A percentile compares a stretch with the other conserved stretches of the same genome.
Conservation (phyloP, 2,329 filamentous ascomycete species). For the Aspergillus sp. region DNA sequence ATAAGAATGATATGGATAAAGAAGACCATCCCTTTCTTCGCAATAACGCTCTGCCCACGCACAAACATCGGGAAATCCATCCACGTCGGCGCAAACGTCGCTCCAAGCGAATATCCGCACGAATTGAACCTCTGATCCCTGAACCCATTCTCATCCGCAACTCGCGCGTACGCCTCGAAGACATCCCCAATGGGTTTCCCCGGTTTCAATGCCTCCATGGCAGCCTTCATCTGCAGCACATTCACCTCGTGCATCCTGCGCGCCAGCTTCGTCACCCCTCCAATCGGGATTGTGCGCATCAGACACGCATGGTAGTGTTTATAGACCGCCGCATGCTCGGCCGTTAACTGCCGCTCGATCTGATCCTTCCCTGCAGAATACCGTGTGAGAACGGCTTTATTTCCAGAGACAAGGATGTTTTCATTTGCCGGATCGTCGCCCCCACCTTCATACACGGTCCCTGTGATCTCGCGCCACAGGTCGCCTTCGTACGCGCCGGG, state of each 20-base stretch:
- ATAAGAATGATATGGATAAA: slow-evolving; percentile 39
- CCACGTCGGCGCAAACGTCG: slow-evolving; percentile 27
- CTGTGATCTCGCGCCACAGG: slow-evolving; percentile 34
- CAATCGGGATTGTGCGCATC: slow-evolving; percentile 34
- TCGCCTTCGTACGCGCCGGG: slow-evolving; percentile 38
- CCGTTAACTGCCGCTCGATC: slow-evolving; percentile 34
- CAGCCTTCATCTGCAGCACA: slow-evolving; percentile 28
- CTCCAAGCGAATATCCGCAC: slow-evolving; percentile 31
- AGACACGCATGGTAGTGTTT: slow-evolving; percentile 36
- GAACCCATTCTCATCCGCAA: slow-evolving; percentile 33
- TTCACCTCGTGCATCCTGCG: slow-evolving; percentile 28
- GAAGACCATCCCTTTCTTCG: slow-evolving; percentile 31
- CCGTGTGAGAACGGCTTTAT: slow-evolving; percentile 34
- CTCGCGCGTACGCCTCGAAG: slow-evolving; percentile 28
- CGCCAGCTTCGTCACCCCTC: slow-evolving; percentile 27
- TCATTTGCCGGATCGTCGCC: slow-evolving; percentile 38
- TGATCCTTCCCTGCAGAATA: slow-evolving; percentile 32
- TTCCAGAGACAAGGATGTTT: slow-evolving; percentile 36
- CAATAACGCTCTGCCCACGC: slow-evolving; percentile 18
- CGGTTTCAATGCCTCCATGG: slow-evolving; percentile 27
- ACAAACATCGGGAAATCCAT: slow-evolving; percentile 25
- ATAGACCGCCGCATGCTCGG: slow-evolving; percentile 34
- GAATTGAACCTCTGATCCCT: slow-evolving; percentile 30
- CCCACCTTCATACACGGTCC: slow-evolving; percentile 37
- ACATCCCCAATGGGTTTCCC: slow-evolving; percentile 28